Evolutionary conservation across 129 eudicot genomes (phyloP).

Genomic region (Flaveria bidentis): DNA sequence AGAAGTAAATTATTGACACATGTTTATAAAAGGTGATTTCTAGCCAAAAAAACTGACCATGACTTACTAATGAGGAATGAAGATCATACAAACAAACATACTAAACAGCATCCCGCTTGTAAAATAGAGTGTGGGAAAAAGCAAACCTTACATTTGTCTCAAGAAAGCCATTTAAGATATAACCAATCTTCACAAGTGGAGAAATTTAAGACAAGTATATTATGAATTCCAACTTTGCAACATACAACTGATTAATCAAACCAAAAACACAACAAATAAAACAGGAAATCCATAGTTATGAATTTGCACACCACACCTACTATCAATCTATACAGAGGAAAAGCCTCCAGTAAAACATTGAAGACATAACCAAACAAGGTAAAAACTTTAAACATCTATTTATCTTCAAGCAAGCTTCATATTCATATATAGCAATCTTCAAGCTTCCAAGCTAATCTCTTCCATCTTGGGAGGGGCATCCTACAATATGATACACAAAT

Average conservation of each 20-base stretch:
- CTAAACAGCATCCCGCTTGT: no score
- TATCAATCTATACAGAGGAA: conserved; percentile 57
- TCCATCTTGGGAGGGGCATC: conserved; percentile 43
- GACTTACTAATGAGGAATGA: not conserved
- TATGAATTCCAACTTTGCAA: not conserved
- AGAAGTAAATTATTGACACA: not conserved
- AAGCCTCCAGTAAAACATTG: conserved; percentile 51
- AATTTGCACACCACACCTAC: conserved; percentile 45
- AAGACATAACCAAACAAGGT: conserved; percentile 52
- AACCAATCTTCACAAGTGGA: not conserved
- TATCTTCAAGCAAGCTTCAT: conserved; percentile 31
- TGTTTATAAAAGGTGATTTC: not conserved
- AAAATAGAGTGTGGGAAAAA: no score
- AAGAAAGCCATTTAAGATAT: not conserved
- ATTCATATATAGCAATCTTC: conserved; percentile 25
- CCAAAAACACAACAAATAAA: conserved; percentile 1
- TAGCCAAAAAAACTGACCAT: not conserved
- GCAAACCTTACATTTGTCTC: no score
- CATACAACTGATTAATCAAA: not conserved
- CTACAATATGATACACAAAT: conserved; percentile 35
- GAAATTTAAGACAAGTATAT: not conserved
- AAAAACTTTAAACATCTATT: conserved; percentile 1
- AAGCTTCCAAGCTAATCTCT: conserved; percentile 46
- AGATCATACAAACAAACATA: not conserved
- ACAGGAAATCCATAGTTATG: conserved; percentile 21